Evolutionary conservation across 176 grass and related monocot genomes (phyloP).

Genomic region (Carex cristatella): DNA sequence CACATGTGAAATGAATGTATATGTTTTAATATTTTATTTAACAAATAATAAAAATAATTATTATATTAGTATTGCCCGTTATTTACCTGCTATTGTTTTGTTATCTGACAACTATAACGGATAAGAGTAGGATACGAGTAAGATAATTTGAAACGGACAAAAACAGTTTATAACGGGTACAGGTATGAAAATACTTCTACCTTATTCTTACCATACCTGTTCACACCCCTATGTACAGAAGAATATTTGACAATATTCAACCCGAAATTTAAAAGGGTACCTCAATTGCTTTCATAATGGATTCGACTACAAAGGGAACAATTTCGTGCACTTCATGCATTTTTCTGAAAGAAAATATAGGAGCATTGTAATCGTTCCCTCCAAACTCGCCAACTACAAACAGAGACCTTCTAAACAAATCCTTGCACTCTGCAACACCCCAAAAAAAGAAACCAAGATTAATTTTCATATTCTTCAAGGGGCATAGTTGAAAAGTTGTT

Average conservation of each 20-base stretch:
- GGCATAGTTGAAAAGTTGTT: background rate
- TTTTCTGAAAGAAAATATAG: slow-evolving; percentile 59
- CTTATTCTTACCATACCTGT: no score
- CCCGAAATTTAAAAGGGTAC: slow-evolving; percentile 2
- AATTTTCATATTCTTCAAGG: background rate
- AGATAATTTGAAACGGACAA: no score
- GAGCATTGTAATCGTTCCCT: slow-evolving; percentile 89
- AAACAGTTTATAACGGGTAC: no score
- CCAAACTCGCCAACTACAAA: slow-evolving; percentile 93
- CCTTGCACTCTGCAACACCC: slow-evolving; percentile 38
- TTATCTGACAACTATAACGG: no score
- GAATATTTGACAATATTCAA: background rate
- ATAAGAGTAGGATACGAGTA: no score
- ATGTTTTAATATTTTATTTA: no score
- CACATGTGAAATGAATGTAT: no score
- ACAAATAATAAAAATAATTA: no score
- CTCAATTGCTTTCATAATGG: slow-evolving; percentile 54
- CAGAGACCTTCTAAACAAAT: slow-evolving; percentile 61
- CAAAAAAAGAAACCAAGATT: background rate
- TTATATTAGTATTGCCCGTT: no score
- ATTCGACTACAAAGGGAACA: slow-evolving; percentile 51
- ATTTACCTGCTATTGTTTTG: no score
- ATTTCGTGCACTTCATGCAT: slow-evolving; percentile 49
- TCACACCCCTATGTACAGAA: background rate
- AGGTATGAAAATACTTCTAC: no score